Base-by-base conservation (phyloP, 164 flowering plant species). In the Umbellularia californica region DNA sequence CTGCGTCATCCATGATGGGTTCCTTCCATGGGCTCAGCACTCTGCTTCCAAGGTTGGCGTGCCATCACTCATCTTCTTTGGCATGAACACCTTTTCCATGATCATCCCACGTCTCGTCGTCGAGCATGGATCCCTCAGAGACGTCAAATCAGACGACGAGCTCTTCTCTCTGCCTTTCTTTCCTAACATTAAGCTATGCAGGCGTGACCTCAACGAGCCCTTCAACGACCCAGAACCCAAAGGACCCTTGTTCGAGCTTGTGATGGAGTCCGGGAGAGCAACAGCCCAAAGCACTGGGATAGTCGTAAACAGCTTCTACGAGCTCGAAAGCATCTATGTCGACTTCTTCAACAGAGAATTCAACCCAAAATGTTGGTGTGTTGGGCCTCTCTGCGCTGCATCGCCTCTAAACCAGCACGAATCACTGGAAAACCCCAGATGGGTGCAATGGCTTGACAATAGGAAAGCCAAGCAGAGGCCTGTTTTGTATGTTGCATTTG, bases 331-430 rank as follows among this genome's bases (percentile, higher is more conserved):
- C 0, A 13, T 2, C 19, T 80, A 52, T 33, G 1, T 72, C 1
- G 78, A 80, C 19, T 79, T 74, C 72, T 70, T 58, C 76, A 77
- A 77, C 55, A 15, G 50, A 24, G 72, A 68, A 9, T 22, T 17
- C 2, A 33, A 22, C 10, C 75, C 74, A 20, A 55, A 55, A 23
- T 70, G 67, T 51, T 78, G 81, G 81, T 74, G 72, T 23, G 60
- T 81, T 5, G 83, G 85, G 9, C 85, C 85, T 0, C 65, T 83
- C 3, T 83, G 80, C 65, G 35, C 81, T 28, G 78, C 72, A 14
- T 69, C 55, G 17, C 70, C 72, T 1, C 19, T 41, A 65, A 50
- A 13, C 1, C 14, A 28, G 74, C 17, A 65, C 9, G 55, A 51
- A 50, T 14, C 72, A 63, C 11, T 13, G 70, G 64, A n/a, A 77